Base-by-base conservation (phyloP, 371 early-diverging fungal species). In the Neoconidiobolus thromboides region DNA sequence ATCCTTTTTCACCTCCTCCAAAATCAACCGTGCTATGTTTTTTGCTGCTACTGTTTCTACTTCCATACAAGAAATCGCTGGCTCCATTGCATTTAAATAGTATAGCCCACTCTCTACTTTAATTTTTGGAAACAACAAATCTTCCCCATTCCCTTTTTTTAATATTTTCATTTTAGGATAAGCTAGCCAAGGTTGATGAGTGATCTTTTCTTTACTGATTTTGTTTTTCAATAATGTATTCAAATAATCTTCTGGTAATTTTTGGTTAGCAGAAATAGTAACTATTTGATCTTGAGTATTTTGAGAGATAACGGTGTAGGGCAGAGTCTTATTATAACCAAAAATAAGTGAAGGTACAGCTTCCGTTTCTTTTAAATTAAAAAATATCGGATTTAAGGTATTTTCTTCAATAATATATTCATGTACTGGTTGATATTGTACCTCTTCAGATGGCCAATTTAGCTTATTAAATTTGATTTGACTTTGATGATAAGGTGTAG, bases 51-150 rank as follows among this genome's bases (percentile, higher is more conserved):
- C 37, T 7, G 39, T 44, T n/a, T 6, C 42, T 36, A 40, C 39
- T 48, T 58, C 58, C 58, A 58, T 58, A 40, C 48, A 48, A 14
- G 58, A 58, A 15, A 58, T 58, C 2, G 58, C 58, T 38, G 58
- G 46, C 38, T 58, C 58, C 9, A 49, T 37, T 2, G 48, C 10
- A 38, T 58, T 58, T 12, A 48, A 14, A 43, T 58, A 58, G 40
- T 58, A 58, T 9, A 58, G 10, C 37, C 26, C 12, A 38, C 26
- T 26, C 3, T 48, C 14, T 3, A 58, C 12, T 5, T 12, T 48
- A 9, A 58, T 58, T 12, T 10, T 5, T 10, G 48, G 48, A 12
- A 58, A 58, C 14, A n/a, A 12, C 4, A 7, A 12, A 14, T 57
- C 36, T 12, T 2, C n/a, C 2, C 14, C n/a, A 26, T 26, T 26